Percentiles rank a stretch among this genome's conserved stretches.
Conservation (phyloP, 495 filamentous ascomycete species). For the Tuber brumale region DNA sequence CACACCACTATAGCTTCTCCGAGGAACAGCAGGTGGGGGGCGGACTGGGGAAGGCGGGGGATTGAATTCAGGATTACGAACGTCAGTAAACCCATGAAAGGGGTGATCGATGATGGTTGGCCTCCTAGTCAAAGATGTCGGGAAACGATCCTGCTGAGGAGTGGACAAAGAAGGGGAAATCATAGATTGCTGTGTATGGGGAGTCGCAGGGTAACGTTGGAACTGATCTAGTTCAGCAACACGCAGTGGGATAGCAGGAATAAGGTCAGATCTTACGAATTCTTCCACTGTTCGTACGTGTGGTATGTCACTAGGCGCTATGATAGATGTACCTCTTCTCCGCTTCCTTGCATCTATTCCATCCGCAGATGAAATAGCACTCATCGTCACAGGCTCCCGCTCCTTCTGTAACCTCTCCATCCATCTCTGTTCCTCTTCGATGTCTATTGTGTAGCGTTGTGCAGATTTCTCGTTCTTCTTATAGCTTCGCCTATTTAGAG, state of each 20-base stretch:
- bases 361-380: conserved; percentile 26
- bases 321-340: conserved; percentile 49
- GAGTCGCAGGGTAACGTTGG: conserved; percentile 37
- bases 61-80: conserved; percentile 43
- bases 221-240: conserved; percentile 12
- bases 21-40: conserved; percentile 77
- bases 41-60: conserved; percentile 51
- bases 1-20: conserved; percentile 82
- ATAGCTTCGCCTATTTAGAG: conserved; percentile 31
- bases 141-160: conserved; percentile 18
- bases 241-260: not conserved
- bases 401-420: conserved; percentile 45
- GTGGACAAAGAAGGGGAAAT: conserved; percentile 46
- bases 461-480: conserved; percentile 30
- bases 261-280: conserved; percentile 34
- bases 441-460: conserved; percentile 42
- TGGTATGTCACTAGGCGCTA: conserved; percentile 17
- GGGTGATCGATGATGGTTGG: conserved; percentile 37
- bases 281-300: conserved; percentile 40
- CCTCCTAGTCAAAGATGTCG: not conserved
- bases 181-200: conserved; percentile 34
- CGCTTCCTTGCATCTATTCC: conserved; percentile 33
- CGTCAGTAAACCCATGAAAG: conserved; percentile 38
- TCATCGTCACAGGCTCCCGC: conserved; percentile 34
- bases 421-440: conserved; percentile 47